Base-by-base conservation (phyloP, 2,329 filamentous ascomycete genomes). In the Colletotrichum cordylinicola region DNA sequence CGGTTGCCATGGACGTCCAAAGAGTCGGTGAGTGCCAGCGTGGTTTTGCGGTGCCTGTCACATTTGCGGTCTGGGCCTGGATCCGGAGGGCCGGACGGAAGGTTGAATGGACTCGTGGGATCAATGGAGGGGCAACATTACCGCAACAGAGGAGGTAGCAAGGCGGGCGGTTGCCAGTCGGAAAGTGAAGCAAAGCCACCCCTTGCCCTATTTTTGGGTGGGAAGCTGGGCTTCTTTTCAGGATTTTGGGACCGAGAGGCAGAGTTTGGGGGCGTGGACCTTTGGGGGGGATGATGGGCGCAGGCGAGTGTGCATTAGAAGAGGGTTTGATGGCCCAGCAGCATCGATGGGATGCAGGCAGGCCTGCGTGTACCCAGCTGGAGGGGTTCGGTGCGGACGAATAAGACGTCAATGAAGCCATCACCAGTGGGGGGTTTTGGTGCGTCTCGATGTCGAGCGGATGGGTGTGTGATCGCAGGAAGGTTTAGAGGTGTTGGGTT, bases 1-100 rank as follows among this genome's bases (percentile, higher is more conserved):
- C 64, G 74, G 74, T 74, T 76, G 74, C 74, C 48, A 76, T 65
- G 74, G 74, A 58, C 43, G 62, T 27, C 67, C 56, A 65, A 76
- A 76, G 71, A 76, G 74, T 75, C 74, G 74, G 74, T 76, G 74
- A 76, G 72, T 62, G 67, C 58, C 58, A 64, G 60, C 71, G 18
- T 67, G 37, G 27, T 29, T 39, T 67, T 24, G 52, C 65, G 61
- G 72, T 67, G 65, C 72, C 74, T 67, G 74, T 76, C 70, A 76
- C 74, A 74, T 76, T 60, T 76, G 74, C 74, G 74, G 74, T 75
- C 74, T 75, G 74, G 71, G 29, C 58, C 58, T 33, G 58, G 58
- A n/a, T 39, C 71, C 52, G 55, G 39, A 35, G 27, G 18, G 43
- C 61, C 60, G 60, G 74, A 69, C 35, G n/a, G n/a, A 61, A n/a